Evolutionary conservation across 108 stramenopile species (phyloP), one percentile per base, ranked within the genome.

Genomic region (Phaeodactylum tricornutum): DNA sequence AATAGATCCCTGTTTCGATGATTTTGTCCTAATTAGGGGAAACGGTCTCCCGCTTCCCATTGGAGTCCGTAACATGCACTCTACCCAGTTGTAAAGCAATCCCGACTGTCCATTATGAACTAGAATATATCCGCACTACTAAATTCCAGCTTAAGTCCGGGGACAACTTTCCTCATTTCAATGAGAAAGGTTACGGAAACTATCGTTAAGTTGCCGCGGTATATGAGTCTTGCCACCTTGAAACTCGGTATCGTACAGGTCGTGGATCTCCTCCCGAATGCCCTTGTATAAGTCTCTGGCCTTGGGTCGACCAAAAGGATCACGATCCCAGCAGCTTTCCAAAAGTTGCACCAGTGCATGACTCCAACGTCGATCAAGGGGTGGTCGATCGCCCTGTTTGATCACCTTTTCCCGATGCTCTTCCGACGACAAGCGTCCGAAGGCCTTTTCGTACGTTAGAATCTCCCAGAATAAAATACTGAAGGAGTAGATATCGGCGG

Each of bases 401-500:
- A 77, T 61, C 2, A 66, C 69, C 7, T 26, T 46, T 26, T 67
- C 55, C 8, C 52, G 45, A 34, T 70, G 69, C 33, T 67, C 70
- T 20, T 71, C 70, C 21, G 53, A 47, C n/a, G 55, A 52, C 44
- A 77, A 15, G 39, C 55, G 47, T 0, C 57, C 68, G 40, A 74
- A 86, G 29, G 79, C 77, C 40, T 81, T 72, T 43, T 79, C 62
- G 32, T 79, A 51, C 15, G 60, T 61, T 2, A 75, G 54, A 39
- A 86, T 59, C 50, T 81, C 77, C 79, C 79, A 81, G 14, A 86
- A 39, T 67, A 86, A 55, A 37, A 86, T 79, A 20, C 67, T 67
- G 61, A 79, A 79, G 0, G 74, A 73, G 41, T 86, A 80, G 28
- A 79, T 66, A 43, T 86, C 84, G 8, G 79, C 75, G 17, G 63